Evolutionary conservation across 2,329 filamentous ascomycete species (phyloP).

Genomic region (Aspergillus vadensis): DNA sequence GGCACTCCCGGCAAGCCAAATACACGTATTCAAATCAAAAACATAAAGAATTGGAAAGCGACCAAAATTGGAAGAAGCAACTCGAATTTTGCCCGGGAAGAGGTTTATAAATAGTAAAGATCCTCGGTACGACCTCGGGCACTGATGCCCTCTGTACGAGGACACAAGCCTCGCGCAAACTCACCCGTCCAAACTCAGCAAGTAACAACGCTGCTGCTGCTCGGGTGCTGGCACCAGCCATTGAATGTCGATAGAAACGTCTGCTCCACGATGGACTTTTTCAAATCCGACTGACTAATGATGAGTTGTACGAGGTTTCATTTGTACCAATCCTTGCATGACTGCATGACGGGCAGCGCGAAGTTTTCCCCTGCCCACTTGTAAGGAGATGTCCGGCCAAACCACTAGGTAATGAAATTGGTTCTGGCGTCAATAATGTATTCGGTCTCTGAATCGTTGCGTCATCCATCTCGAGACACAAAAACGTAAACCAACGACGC

Average conservation of each 20-base stretch:
- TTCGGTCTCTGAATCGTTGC: background rate
- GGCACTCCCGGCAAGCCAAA: background rate
- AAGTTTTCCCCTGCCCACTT: background rate
- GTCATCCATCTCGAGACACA: background rate
- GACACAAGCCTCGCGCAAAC: background rate
- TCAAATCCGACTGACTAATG: background rate
- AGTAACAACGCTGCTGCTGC: background rate
- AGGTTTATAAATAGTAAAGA: slow-evolving; percentile 1
- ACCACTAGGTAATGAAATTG: background rate
- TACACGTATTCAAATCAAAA: background rate
- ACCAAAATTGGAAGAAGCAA: background rate
- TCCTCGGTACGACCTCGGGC: background rate
- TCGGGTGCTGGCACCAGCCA: background rate
- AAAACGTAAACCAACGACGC: background rate
- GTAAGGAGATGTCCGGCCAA: background rate
- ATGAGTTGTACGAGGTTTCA: background rate
- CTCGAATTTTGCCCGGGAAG: background rate
- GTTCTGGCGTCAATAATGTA: background rate
- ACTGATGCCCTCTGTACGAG: background rate
- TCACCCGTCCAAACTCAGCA: no score
- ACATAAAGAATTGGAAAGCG: background rate
- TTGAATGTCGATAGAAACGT: background rate
- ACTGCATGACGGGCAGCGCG: background rate
- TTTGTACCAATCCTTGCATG: background rate
- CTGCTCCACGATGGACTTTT: background rate